Evolutionary conservation across 2,329 filamentous ascomycete genomes (phyloP).

Genomic region (Zopfia rhizophila): DNA sequence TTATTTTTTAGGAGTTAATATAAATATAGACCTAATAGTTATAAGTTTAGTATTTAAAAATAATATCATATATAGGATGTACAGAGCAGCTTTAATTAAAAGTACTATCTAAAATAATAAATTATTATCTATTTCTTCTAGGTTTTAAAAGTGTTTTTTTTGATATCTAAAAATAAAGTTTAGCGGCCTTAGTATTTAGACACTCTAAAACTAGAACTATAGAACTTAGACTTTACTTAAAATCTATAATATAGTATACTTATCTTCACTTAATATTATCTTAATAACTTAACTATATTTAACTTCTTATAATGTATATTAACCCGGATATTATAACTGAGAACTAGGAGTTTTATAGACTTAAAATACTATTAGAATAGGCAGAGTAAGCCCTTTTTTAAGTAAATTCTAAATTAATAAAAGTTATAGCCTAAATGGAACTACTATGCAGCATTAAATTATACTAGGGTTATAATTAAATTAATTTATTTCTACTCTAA

Average conservation of each 20-base stretch:
- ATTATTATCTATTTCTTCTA: too few relatives aligned
- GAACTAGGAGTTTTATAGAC: conserved; percentile 9
- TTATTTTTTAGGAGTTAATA: too few relatives aligned
- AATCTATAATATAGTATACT: conserved; percentile 6
- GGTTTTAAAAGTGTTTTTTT: too few relatives aligned
- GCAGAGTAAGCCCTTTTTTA: conserved; percentile 6
- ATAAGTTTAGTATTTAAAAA: too few relatives aligned
- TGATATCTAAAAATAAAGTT: too few relatives aligned
- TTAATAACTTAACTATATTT: conserved; percentile 3
- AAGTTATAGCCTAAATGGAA: conserved; percentile 8
- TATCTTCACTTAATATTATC: conserved; percentile 3
- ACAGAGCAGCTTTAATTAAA: too few relatives aligned
- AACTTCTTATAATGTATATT: conserved; percentile 9
- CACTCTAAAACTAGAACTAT: conserved; percentile 5
- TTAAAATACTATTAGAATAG: conserved; percentile 5
- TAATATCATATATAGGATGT: too few relatives aligned
- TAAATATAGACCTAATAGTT: too few relatives aligned
- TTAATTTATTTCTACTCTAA: conserved; percentile 8
- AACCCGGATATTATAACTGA: conserved; percentile 5
- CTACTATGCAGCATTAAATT: conserved; percentile 10
- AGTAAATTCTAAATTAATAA: conserved; percentile 10
- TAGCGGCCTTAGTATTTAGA: conserved; percentile 7
- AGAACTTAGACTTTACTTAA: conserved; percentile 6
- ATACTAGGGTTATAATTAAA: conserved; percentile 6
- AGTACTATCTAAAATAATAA: too few relatives aligned